Base-by-base conservation (phyloP, 345 rosid species). In the Anacardium occidentale region DNA sequence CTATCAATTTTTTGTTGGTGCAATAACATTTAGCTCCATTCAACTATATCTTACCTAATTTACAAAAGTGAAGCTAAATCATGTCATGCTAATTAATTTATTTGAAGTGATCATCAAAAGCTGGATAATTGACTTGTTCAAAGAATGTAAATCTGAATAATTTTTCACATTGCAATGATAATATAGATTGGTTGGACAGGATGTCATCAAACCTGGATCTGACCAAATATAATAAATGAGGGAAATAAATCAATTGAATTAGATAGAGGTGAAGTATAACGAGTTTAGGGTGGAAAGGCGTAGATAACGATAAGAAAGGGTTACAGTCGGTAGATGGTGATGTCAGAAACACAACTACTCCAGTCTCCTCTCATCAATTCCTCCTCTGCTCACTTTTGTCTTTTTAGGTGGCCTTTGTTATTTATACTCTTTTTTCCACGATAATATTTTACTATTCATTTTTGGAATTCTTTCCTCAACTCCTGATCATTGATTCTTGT, bases 311-410 rank as follows among this genome's bases (percentile, higher is more conserved):
- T 29, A 29, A 29, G 32, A 29, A 29, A 29, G 32, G 32, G 32
- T 2, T 24, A 15, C 11, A 21, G 68, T 64, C 22, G 68, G 68
- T 47, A 7, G 55, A 9, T 47, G 40, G 55, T 64, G 68, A 64
- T 64, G 40, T 64, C 68, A 47, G 37, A n/a, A 25, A 25, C 21
- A 15, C 68, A 64, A 47, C 68, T 0, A 21, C 29, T 20, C 3
- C 32, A 14, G 12, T 14, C 55, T 15, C 14, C 24, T 47, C 55
- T 47, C 54, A 64, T 64, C 22, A 64, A 64, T 64, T 15, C 32
- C 52, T 22, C 32, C 17, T 13, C 34, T 63, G 0, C n/a, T n/a
- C n/a, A 3, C 15, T 9, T 3, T 20, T 60, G 44, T 60, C 42
- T 3, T 29, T 17, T 60, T 47, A 10, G 15, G 37, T 32, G 37